Evolutionary conservation across 2,329 filamentous ascomycete genomes (phyloP), one percentile per base, ranked within the genome.

Genomic region (Boeremia lycopersici): DNA sequence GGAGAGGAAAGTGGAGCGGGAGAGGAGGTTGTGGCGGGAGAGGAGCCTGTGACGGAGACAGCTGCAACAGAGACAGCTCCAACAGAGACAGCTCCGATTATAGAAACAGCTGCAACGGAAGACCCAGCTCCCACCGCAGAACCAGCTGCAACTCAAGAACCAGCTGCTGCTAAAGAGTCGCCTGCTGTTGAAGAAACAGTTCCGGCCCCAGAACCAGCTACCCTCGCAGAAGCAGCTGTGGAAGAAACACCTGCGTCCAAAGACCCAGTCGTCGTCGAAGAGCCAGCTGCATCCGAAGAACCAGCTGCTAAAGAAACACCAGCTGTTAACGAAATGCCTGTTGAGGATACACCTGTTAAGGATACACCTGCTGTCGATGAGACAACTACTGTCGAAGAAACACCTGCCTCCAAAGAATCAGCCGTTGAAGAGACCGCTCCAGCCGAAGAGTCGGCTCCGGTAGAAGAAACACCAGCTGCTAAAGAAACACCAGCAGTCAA

Each of bases 1-100:
- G n/a, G n/a, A n/a, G n/a, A n/a, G n/a, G n/a, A n/a, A n/a, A n/a
- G n/a, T n/a, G n/a, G n/a, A n/a, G n/a, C n/a, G n/a, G n/a, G n/a
- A n/a, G n/a, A n/a, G n/a, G n/a, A n/a, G n/a, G n/a, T n/a, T n/a
- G n/a, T n/a, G n/a, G n/a, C n/a, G 19, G 25, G 9, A n/a, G 42
- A 39, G 11, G 19, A 42, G 6, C 9, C 34, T 43, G 46, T 29
- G 12, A 47, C 60, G 12, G 57, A 50, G 4, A 15, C 19, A 7
- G 11, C 47, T 23, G 36, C n/a, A 0, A 1, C 23, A 45, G 35
- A 50, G 13, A 29, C 19, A 17, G 2, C 35, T 2, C 2, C 42
- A 11, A 33, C 39, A 8, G 57, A 50, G 23, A 19, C 31, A 7
- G 9, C 28, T 1, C 9, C 15, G n/a, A 5, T 28, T 9, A 25